phyloP scores from a whole-genome alignment of 495 filamentous ascomycete genomes.

The Penicillium mononematosum region DNA sequence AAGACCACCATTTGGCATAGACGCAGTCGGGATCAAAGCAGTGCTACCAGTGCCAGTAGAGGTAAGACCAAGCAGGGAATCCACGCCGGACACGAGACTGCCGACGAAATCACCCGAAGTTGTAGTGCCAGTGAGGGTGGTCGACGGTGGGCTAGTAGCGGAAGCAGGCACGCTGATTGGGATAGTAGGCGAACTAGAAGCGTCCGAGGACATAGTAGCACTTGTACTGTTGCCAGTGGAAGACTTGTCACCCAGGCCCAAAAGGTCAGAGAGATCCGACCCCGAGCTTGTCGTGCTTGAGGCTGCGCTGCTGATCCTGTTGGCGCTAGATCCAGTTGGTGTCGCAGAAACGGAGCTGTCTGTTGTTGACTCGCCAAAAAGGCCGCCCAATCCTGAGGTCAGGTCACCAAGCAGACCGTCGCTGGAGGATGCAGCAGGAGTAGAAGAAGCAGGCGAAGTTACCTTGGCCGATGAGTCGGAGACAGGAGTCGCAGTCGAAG shows the following conservation, averaged over 20 bases:
- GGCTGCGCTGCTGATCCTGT: neutral
- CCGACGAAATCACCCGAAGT: constrained; percentile 13
- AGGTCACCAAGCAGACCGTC: constrained; percentile 1
- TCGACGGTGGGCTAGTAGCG: constrained; percentile 16
- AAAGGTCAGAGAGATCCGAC: constrained; percentile 5
- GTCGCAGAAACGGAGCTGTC: constrained; percentile 10
- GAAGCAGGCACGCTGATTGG: constrained; percentile 31
- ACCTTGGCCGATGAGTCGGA: neutral
- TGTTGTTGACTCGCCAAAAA: constrained; percentile 10
- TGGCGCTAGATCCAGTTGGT: constrained; percentile 6
- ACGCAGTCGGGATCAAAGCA: constrained; percentile 18
- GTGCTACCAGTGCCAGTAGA: constrained; percentile 20
- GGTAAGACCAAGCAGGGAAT: constrained; percentile 8
- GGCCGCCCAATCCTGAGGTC: neutral
- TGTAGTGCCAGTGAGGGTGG: constrained; percentile 14
- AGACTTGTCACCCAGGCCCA: constrained; percentile 11
- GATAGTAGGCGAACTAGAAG: constrained; percentile 20
- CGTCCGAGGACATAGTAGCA: constrained; percentile 3
- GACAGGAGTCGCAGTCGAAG: neutral
- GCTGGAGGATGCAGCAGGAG: constrained; percentile 11
- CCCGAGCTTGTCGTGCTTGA: constrained; percentile 5
- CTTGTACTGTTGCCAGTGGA: constrained; percentile 9
- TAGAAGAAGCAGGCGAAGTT: constrained; percentile 13
- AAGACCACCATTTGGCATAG: constrained; percentile 8
- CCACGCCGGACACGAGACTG: constrained; percentile 13